Evolutionary conservation across 768 basidiomycete genomes (phyloP).

Genomic region (Agaricus subrufescens): DNA sequence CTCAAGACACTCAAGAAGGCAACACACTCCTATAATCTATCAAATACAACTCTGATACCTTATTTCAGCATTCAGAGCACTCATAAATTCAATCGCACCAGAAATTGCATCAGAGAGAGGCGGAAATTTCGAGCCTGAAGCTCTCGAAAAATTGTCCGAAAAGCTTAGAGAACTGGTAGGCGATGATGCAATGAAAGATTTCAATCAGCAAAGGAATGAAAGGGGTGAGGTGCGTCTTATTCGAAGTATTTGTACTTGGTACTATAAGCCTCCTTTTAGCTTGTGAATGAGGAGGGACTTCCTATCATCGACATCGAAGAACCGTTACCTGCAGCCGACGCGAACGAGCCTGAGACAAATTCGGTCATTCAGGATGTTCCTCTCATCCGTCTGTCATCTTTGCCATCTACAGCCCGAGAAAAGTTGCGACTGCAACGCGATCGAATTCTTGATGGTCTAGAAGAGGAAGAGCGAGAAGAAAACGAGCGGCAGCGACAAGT

Average conservation of each 20-base stretch:
- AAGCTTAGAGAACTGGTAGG: constrained; percentile 58
- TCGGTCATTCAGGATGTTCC: constrained; percentile 35
- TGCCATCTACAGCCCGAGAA: constrained; percentile 43
- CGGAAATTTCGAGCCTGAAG: constrained; percentile 39
- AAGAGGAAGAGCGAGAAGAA: constrained; percentile 60
- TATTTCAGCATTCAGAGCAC: constrained; percentile 32
- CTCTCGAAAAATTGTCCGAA: constrained; percentile 49
- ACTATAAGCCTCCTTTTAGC: constrained; percentile 32
- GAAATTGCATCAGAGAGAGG: constrained; percentile 16
- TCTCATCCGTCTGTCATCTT: constrained; percentile 39
- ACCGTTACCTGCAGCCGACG: constrained; percentile 29
- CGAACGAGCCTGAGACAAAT: constrained; percentile 12
- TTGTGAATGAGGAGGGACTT: constrained; percentile 72
- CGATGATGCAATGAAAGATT: constrained; percentile 28
- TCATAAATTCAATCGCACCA: constrained; percentile 35
- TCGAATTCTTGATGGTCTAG: constrained; percentile 61
- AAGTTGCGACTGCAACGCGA: constrained; percentile 55
- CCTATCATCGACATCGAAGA: constrained; percentile 79
- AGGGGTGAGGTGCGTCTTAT: constrained; percentile 55
- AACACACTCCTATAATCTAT: not conserved
- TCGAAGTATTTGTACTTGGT: constrained; percentile 13
- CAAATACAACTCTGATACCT: not conserved
- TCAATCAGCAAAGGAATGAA: constrained; percentile 38
- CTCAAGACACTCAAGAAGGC: constrained; percentile 27
- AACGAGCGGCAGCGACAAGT: constrained; percentile 34